Evolutionary conservation across 202 grass and related monocot genomes (phyloP), one percentile per base, ranked within the genome.

Genomic region (Dendrocalamus latiflorus): DNA sequence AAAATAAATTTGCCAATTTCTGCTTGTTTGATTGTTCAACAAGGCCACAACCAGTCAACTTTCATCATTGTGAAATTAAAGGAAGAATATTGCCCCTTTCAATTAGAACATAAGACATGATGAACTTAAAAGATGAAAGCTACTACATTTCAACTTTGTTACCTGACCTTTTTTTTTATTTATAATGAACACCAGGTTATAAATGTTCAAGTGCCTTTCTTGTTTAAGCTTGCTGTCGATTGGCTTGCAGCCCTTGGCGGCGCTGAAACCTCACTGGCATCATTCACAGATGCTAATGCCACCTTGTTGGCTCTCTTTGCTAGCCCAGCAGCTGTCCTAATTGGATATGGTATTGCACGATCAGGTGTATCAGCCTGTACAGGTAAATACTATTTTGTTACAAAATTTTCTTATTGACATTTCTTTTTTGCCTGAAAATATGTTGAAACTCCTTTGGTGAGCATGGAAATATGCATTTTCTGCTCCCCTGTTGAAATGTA

Each of bases 181-280:
- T 86, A 22, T 76, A 83, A 86, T 88, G 82, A 72, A 87, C 25
- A 77, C 57, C 80, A 98, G 95, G 95, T 95, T 91, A 98, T 98
- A 93, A 98, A 98, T 92, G 96, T 98, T 73, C 96, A 98, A 93
- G 91, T 95, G 60, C 96, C 96, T 85, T 95, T 98, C 86, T 83
- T 98, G 57, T 98, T 98, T 92, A 98, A 98, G 91, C 89, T 93
- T 80, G 96, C 96, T 79, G 68, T 98, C 30, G 93, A 98, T 86
- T 95, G 95, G 96, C 89, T 98, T 76, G 87, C 96, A 76, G 89
- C 91, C 78, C 38, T 93, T 76, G 85, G 86, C 53, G 93, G 95
- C 1, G 83, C 89, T 82, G 87, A 91, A 79, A 72, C 74, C 68
- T 92, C 93, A 70, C 42, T 98, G 68, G 85, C 95, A 86, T 95